Evolutionary conservation across 345 rosid species (phyloP), one percentile per base, ranked within the genome.

Genomic region (Eucalyptus grandis): DNA sequence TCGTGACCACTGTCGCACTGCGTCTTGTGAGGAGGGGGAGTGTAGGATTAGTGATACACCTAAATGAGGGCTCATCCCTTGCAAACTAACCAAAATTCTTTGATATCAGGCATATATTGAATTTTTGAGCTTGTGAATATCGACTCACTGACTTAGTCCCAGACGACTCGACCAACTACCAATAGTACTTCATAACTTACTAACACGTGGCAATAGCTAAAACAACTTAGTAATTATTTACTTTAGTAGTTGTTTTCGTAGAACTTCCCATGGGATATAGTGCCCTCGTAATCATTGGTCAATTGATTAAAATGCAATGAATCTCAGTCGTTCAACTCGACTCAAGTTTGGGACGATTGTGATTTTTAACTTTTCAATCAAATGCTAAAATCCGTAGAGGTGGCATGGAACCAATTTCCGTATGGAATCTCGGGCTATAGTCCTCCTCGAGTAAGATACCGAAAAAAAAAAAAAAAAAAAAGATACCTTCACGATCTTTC

Each of bases 61-160:
- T 6, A 3, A 62, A 12, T 13, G 69, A 62, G 0, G 77, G 40
- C 11, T n/a, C 77, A 65, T 15, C 77, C 21, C 40, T 8, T 30
- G 6, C 37, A 14, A n/a, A n/a, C 37, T 14, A n/a, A 8, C 37
- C 6, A 15, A 65, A 65, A n/a, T 65, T 14, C 16, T 7, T 4
- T n/a, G 6, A 0, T 14, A n/a, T 8, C 3, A 4, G 1, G 19
- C 8, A 14, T 65, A 30, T n/a, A 62, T 13, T 4, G 72, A 62
- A n/a, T 4, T 6, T 6, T 30, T 6, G 34, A 62, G 72, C 72
- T 62, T 30, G 34, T 62, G 72, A 30, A n/a, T 30, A 62, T 14
- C 19, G 37, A n/a, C 21, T 15, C 9, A 14, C 5, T 31, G 19
- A 14, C 37, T n/a, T 65, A 65, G 77, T 15, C 77, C 77, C 5